Conservation (phyloP, 768 basidiomycete genomes). For the Leccinum longicurvipes region DNA sequence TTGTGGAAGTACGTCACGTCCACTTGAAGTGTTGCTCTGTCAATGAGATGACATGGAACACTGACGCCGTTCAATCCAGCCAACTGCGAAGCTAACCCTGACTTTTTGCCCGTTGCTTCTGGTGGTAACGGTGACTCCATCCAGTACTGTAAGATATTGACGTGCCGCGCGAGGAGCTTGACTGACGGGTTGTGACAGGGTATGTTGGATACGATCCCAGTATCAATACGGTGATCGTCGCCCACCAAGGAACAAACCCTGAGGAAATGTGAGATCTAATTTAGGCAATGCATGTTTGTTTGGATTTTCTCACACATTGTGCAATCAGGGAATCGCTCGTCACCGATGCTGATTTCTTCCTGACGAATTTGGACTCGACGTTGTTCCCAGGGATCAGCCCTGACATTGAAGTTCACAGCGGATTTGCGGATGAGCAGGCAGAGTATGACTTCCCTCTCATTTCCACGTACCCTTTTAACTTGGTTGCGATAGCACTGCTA, state of each 20-base stretch:
- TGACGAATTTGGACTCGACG: slow-evolving; percentile 31
- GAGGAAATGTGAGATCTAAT: slow-evolving; percentile 25
- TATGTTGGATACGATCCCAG: slow-evolving; percentile 52
- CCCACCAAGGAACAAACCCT: slow-evolving; percentile 36
- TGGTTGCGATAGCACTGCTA: slow-evolving; percentile 34
- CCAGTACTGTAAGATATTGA: slow-evolving; percentile 47
- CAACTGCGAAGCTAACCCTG: slow-evolving; percentile 31
- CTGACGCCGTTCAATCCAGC: slow-evolving; percentile 23
- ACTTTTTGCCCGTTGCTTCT: slow-evolving; percentile 44
- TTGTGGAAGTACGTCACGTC: slow-evolving; percentile 46
- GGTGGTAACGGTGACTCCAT: slow-evolving; percentile 43
- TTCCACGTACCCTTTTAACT: background rate
- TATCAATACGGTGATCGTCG: slow-evolving; percentile 35
- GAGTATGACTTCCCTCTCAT: slow-evolving; percentile 31
- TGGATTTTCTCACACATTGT: slow-evolving; percentile 15
- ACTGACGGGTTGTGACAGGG: slow-evolving; percentile 34
- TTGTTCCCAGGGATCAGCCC: slow-evolving; percentile 51
- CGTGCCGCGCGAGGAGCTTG: background rate
- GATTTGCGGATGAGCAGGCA: slow-evolving; percentile 46
- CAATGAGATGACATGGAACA: background rate
- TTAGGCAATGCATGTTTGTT: too few relatives aligned
- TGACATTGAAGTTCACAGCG: slow-evolving; percentile 41
- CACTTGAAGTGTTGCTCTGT: background rate
- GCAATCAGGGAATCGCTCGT: too few relatives aligned
- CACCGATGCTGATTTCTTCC: slow-evolving; percentile 41